Evolutionary conservation across 306 rosid genomes (phyloP).

Genomic region (Abrus precatorius): DNA sequence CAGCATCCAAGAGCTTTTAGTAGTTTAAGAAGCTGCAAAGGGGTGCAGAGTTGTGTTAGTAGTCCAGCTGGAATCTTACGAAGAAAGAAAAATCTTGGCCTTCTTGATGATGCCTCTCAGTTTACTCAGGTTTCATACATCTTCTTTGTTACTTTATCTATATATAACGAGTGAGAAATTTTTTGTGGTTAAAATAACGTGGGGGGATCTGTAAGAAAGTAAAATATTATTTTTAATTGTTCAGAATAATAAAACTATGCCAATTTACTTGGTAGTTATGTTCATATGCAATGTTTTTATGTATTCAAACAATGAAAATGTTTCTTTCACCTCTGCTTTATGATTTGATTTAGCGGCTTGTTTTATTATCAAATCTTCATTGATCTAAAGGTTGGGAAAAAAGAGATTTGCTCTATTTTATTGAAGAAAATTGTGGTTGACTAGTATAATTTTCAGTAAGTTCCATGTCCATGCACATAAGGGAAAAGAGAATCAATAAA

Average conservation of each 20-base stretch:
- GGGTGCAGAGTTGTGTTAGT: constrained; percentile 78
- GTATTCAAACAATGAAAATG: background rate
- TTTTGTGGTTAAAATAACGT: background rate
- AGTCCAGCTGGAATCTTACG: constrained; percentile 86
- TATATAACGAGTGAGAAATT: background rate
- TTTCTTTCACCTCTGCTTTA: background rate
- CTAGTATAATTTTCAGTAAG: constrained; percentile 8
- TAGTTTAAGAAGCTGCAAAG: constrained; percentile 72
- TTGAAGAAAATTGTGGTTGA: constrained; percentile 1
- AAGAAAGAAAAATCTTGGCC: constrained; percentile 85
- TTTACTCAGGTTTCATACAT: constrained; percentile 71
- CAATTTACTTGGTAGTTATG: background rate
- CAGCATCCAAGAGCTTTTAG: constrained; percentile 59
- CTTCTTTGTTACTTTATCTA: constrained; percentile 30
- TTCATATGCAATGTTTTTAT: background rate
- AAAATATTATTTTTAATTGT: background rate
- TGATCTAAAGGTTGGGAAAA: constrained; percentile 19
- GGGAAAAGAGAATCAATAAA: constrained; percentile 19
- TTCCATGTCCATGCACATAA: background rate
- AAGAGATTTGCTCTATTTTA: background rate
- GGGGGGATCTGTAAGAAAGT: background rate
- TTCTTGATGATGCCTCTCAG: constrained; percentile 66
- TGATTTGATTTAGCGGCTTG: background rate
- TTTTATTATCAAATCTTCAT: constrained; percentile 10
- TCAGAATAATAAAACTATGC: background rate